Percentiles rank a stretch among this genome's conserved stretches.
phyloP scores from a whole-genome alignment of 768 basidiomycete species.

The Suillus occidentalis region DNA sequence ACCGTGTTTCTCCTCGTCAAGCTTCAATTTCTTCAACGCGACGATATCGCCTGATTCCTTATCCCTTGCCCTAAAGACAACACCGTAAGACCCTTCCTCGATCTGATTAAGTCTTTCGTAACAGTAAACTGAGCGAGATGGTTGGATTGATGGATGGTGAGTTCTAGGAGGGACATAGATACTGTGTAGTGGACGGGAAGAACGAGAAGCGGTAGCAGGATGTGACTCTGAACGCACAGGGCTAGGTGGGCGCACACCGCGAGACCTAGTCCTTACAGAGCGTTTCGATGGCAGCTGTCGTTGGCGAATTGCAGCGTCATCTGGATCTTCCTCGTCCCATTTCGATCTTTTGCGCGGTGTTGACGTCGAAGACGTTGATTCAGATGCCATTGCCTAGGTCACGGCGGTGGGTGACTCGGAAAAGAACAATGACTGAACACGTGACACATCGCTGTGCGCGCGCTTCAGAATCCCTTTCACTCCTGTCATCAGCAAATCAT shows the following conservation, averaged over 20 bases:
- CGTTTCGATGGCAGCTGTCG: constrained; percentile 51
- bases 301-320: constrained; percentile 36
- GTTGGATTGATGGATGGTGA: constrained; percentile 72
- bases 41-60: constrained; percentile 95
- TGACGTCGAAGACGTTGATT: constrained; percentile 32
- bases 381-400: constrained; percentile 23
- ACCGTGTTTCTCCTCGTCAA: constrained; percentile 98
- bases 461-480: not conserved
- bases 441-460: not conserved
- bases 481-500: not conserved
- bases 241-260: constrained; percentile 20
- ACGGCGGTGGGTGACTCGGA: not conserved
- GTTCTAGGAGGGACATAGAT: constrained; percentile 74
- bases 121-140: constrained; percentile 91
- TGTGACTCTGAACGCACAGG: constrained; percentile 6
- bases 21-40: constrained; percentile 95
- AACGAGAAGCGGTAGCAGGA: constrained; percentile 14
- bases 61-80: constrained; percentile 95
- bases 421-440: not conserved
- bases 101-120: constrained; percentile 97
- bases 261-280: constrained; percentile 41
- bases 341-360: constrained; percentile 76
- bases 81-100: constrained; percentile 97
- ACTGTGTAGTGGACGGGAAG: constrained; percentile 46
- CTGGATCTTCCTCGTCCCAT: constrained; percentile 59